These are phyloP conservation scores for Capsicum rhomboideum DNA, from an alignment of 257 asterid species.

Conservation along the genomic window DNA sequence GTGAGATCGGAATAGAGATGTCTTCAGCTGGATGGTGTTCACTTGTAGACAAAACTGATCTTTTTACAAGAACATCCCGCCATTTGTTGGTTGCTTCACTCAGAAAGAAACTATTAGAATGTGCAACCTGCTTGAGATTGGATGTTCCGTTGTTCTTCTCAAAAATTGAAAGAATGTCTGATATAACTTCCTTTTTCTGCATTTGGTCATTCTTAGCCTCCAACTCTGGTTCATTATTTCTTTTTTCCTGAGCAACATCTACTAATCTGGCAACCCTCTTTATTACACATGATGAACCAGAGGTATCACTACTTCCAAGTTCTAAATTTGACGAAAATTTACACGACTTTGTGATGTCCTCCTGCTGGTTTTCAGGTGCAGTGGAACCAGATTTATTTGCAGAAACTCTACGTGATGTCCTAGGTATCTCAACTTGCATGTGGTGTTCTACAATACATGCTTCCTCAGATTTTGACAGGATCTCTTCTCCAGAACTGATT, in stretches of 20 bases:
- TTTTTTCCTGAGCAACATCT: slow-evolving; percentile 1
- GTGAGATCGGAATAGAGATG: neutral
- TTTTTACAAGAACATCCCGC: slow-evolving; percentile 5
- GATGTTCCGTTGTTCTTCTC: neutral
- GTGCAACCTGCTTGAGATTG: neutral
- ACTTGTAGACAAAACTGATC: neutral
- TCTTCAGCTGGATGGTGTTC: slow-evolving; percentile 3
- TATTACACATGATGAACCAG: neutral
- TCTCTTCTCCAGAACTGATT: neutral
- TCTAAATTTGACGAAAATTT: neutral
- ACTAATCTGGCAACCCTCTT: slow-evolving; percentile 1
- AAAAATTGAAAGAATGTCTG: neutral
- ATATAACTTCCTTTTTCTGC: slow-evolving; percentile 3
- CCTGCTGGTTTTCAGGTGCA: neutral
- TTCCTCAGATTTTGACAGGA: neutral
- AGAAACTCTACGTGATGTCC: neutral
- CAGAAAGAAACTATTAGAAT: neutral
- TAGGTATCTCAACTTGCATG: neutral
- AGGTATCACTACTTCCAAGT: neutral
- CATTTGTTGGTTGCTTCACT: slow-evolving; percentile 2
- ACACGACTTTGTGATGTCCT: neutral
- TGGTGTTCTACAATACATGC: neutral
- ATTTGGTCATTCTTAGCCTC: slow-evolving; percentile 7
- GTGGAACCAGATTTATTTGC: neutral
- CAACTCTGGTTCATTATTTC: slow-evolving; percentile 2